Conservation (phyloP, 305 asterid species). For the Fraxinus angustifolia region DNA sequence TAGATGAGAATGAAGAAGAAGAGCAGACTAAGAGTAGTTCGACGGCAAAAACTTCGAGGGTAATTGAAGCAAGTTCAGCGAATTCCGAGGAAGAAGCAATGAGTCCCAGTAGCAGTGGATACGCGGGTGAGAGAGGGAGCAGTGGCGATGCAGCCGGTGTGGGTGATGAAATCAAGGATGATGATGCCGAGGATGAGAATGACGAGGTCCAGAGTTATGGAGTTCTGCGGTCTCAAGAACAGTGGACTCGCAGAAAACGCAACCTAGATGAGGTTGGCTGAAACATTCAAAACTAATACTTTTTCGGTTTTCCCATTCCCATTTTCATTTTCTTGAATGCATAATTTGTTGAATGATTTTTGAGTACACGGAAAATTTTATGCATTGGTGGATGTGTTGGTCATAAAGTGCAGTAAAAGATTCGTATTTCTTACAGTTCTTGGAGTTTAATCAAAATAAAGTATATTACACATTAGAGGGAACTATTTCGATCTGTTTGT, state of each 20-base stretch:
- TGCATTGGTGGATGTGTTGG: not conserved
- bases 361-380: not conserved
- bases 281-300: not conserved
- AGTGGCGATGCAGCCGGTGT: constrained; percentile 47
- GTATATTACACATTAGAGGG: not conserved
- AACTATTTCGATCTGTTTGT: not conserved
- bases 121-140: constrained; percentile 91
- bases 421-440: not conserved
- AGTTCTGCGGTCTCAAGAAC: constrained; percentile 39
- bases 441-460: not conserved
- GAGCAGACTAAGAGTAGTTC: constrained; percentile 13
- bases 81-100: constrained; percentile 44
- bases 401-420: not conserved
- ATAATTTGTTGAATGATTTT: constrained; percentile 1
- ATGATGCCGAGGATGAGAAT: constrained; percentile 44
- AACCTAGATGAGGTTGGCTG: constrained; percentile 68
- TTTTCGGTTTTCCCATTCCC: not conserved
- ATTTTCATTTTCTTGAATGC: constrained; percentile 9
- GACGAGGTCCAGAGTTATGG: constrained; percentile 42
- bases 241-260: constrained; percentile 73
- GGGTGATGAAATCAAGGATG: constrained; percentile 54
- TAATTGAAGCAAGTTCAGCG: constrained; percentile 34
- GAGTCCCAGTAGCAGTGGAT: constrained; percentile 89
- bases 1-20: constrained; percentile 25
- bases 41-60: constrained; percentile 35